Base-by-base conservation (phyloP, 768 basidiomycete genomes). In the Termitomyces sp. region DNA sequence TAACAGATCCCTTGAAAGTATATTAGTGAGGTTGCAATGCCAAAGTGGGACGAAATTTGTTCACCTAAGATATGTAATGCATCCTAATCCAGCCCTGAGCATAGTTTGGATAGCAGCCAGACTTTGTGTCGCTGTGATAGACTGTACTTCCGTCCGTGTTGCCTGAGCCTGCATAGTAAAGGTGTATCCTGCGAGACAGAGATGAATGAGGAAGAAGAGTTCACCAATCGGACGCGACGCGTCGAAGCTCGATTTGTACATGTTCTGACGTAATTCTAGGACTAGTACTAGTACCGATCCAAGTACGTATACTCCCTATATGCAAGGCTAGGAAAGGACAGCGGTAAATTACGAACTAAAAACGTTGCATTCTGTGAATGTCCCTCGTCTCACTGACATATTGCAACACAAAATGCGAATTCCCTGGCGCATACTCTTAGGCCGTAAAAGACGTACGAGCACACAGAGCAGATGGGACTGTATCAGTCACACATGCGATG, bases 41-140 rank as follows among this genome's bases (percentile, higher is more conserved):
- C 5, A n/a, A 5, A 4, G 2, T 23, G 47, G 49, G 49, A 21
- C 14, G 34, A 17, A 17, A 35, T 3, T 27, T 10, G 40, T 57
- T 32, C 61, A 84, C 90, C 90, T 82, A 57, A 92, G 71, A 68
- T 86, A 92, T 16, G 89, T 82, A 54, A 92, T 89, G 54, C 88
- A 88, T 0, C 88, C 88, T 43, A 92, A 69, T 10, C 88, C 86
- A 9, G 90, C 88, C 58, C 77, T 79, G 6, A 92, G 73, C 42
- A 92, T 74, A 11, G 88, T 90, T 64, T 91, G 82, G 11, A 92
- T 82, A 19, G 85, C 84, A 41, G 81, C 79, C 52, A 90, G 71
- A 64, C 89, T 91, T 59, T 89, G 86, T 3, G 73, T 73, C 16
- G 73, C 77, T 31, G 72, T 83, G 31, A 85, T 77, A n/a, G 74